These are phyloP conservation scores for Geosmithia morbida DNA, from an alignment of 2,329 filamentous ascomycete species.

Conservation along the genomic window DNA sequence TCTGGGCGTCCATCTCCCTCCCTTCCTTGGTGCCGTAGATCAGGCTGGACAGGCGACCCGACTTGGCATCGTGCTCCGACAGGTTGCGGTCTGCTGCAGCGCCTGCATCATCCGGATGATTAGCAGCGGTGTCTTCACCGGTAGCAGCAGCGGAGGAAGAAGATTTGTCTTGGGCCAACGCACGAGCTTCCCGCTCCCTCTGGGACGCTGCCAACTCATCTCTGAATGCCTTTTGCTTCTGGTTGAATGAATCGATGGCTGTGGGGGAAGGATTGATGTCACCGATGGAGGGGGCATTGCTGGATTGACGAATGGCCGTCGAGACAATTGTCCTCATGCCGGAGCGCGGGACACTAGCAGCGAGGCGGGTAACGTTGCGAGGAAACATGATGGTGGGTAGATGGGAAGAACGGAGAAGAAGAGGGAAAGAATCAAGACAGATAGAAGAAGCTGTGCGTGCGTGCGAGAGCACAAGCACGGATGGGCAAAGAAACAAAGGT, in stretches of 20 bases:
- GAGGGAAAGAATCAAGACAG: background rate
- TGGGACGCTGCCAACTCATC: slow-evolving; percentile 63
- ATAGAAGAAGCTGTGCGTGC: no score
- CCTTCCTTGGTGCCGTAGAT: slow-evolving; percentile 97
- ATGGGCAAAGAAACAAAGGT: no score
- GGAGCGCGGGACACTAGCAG: slow-evolving; percentile 27
- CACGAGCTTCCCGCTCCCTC: slow-evolving; percentile 80
- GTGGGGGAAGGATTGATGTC: slow-evolving; percentile 59
- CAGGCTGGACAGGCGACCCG: slow-evolving; percentile 64
- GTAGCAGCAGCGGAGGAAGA: slow-evolving; percentile 25
- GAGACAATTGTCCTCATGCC: slow-evolving; percentile 42
- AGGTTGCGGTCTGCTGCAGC: slow-evolving; percentile 39
- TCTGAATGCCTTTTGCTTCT: slow-evolving; percentile 76
- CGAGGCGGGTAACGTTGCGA: slow-evolving; percentile 32
- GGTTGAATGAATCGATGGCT: slow-evolving; percentile 61
- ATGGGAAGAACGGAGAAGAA: slow-evolving; percentile 1
- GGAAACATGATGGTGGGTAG: slow-evolving; percentile 29
- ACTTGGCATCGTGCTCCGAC: slow-evolving; percentile 47
- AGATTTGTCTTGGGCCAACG: slow-evolving; percentile 26
- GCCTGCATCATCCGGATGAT: slow-evolving; percentile 10
- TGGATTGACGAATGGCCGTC: slow-evolving; percentile 26
- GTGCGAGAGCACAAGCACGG: no score
- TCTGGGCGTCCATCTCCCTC: slow-evolving; percentile 84
- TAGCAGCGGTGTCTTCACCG: slow-evolving; percentile 15
- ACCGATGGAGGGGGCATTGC: slow-evolving; percentile 58